Evolutionary conservation across 352 stramenopile species (phyloP).

Genomic region (Pythium biforme): DNA sequence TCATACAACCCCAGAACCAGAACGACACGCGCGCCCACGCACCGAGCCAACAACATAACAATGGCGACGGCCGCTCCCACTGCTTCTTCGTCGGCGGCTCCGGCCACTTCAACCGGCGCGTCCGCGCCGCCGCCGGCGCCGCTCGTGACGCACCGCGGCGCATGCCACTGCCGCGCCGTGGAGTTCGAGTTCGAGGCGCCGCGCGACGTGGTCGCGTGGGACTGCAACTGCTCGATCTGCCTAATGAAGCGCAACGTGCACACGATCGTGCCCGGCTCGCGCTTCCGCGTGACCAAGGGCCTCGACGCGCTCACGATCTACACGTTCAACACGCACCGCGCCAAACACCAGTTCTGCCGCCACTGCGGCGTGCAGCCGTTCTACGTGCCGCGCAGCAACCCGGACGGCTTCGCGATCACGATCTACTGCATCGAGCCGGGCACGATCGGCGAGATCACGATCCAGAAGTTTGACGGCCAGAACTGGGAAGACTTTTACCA

Average conservation of each 20-base stretch:
- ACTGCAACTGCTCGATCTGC: constrained; percentile 88
- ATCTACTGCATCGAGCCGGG: constrained; percentile 58
- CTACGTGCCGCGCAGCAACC: constrained; percentile 82
- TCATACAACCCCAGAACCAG: neutral
- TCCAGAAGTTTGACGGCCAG: constrained; percentile 65
- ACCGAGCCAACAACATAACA: neutral
- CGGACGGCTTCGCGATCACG: constrained; percentile 74
- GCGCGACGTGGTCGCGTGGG: constrained; percentile 48
- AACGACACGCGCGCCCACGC: too few relatives aligned
- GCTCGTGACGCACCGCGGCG: constrained; percentile 39
- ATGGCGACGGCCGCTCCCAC: constrained; percentile 2
- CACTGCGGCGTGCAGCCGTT: constrained; percentile 75
- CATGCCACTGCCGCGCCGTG: constrained; percentile 73
- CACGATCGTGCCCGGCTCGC: constrained; percentile 52
- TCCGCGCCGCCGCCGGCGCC: constrained; percentile 6
- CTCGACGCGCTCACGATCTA: constrained; percentile 62
- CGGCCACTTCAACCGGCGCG: neutral
- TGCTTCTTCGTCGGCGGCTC: neutral
- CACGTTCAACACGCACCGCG: constrained; percentile 79
- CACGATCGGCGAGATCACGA: constrained; percentile 53
- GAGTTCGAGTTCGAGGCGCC: constrained; percentile 69
- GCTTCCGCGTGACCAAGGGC: constrained; percentile 54
- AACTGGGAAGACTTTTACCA: constrained; percentile 63
- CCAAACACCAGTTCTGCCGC: constrained; percentile 82
- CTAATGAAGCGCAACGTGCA: constrained; percentile 78